Evolutionary conservation across 2,329 filamentous ascomycete genomes (phyloP), one percentile per base, ranked within the genome.

Genomic region (Microcyclosporella mali): DNA sequence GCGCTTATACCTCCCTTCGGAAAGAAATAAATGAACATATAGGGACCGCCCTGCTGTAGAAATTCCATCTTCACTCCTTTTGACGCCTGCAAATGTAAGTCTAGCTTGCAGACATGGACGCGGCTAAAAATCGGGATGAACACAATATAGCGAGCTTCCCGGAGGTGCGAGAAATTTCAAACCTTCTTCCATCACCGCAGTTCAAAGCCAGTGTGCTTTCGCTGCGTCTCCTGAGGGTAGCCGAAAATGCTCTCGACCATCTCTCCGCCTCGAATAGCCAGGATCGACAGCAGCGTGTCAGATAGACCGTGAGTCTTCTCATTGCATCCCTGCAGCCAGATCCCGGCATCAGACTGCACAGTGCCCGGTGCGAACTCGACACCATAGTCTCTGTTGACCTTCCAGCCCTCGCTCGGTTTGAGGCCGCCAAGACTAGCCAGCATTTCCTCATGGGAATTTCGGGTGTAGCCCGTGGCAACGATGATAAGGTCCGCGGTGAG

Each of bases 301-400:
- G 63, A 64, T n/a, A 90, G 84, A 46, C 90, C 90, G 65, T 97
- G 90, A 27, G 88, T 94, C 49, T 75, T 80, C 71, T 97, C 89
- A 63, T 88, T 94, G 70, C 89, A 95, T 25, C 90, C 90, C 65
- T 97, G 92, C 56, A 97, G 72, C 84, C 86, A 97, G 45, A 97
- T 74, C 3, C 89, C 89, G 11, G 87, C 84, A 33, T 82, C 79
- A 0, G 74, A 61, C n/a, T 79, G 75, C 27, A 97, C 83, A 36
- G 77, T 73, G 21, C 77, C 81, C 1, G 77, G 69, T 37, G 77
- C 73, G 61, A 94, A 88, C 45, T 81, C 70, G 37, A 95, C 78
- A 39, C 75, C 75, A 66, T 97, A 97, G 63, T 95, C 79, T 40
- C 90, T 77, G 25, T 73, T 73, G 1, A 95, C 85, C 12, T 73